Evolutionary conservation across 106 monocot species (phyloP).

Genomic region (Phalaenopsis aphrodite): DNA sequence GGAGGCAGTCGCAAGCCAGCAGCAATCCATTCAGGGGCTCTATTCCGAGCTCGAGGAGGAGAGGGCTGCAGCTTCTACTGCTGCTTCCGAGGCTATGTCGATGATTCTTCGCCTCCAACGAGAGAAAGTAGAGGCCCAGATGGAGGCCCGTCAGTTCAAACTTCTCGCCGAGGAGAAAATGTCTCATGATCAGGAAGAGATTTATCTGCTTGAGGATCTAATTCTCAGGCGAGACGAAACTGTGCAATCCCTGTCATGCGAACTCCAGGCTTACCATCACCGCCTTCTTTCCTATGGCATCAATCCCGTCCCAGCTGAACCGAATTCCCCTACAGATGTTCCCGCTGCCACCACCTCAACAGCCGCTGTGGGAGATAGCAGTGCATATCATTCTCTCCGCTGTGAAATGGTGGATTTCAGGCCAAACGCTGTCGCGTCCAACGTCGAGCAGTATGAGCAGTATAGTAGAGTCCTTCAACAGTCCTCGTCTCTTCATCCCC

Average conservation of each 20-base stretch:
- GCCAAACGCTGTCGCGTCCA: slow-evolving; percentile 8
- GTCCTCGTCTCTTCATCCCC: slow-evolving; percentile 22
- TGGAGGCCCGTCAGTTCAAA: slow-evolving; percentile 14
- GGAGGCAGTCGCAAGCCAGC: slow-evolving; percentile 4
- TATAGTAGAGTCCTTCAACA: slow-evolving; percentile 71
- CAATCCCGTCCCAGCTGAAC: not conserved
- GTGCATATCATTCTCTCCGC: slow-evolving; percentile 10
- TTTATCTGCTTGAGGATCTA: slow-evolving; percentile 3
- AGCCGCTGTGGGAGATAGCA: not conserved
- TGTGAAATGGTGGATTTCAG: not conserved
- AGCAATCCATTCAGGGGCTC: slow-evolving; percentile 4
- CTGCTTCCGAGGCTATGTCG: slow-evolving; percentile 12
- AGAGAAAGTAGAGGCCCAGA: slow-evolving; percentile 12
- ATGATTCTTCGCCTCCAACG: slow-evolving; percentile 15
- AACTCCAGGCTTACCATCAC: slow-evolving; percentile 9
- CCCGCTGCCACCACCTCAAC: not conserved
- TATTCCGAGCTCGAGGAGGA: slow-evolving; percentile 11
- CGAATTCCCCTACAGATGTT: not conserved
- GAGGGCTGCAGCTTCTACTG: slow-evolving; percentile 7
- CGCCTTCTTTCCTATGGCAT: not conserved
- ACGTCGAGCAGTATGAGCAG: slow-evolving; percentile 51
- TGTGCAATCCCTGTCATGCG: slow-evolving; percentile 6
- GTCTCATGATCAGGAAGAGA: slow-evolving; percentile 11
- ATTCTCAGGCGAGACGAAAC: slow-evolving; percentile 3
- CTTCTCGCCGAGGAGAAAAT: slow-evolving; percentile 10